Percentiles rank a stretch among this genome's conserved stretches.
These are phyloP conservation scores for Vaucheria bursata DNA, from an alignment of 352 stramenopile species.

Conservation along the genomic window DNA sequence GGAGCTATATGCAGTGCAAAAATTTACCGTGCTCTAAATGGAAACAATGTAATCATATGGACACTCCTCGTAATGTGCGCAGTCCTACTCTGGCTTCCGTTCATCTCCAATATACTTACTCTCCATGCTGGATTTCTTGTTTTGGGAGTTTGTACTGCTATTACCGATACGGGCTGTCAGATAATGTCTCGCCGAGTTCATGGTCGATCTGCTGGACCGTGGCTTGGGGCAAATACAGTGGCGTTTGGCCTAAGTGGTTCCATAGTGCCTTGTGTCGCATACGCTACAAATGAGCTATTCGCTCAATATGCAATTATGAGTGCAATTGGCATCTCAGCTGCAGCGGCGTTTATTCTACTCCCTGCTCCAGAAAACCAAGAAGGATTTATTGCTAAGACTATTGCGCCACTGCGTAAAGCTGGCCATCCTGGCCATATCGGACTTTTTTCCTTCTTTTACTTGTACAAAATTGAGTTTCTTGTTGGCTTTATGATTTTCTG, in stretches of 20 bases:
- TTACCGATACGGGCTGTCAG: conserved; percentile 51
- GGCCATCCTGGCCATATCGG: no score
- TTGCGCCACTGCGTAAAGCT: no score
- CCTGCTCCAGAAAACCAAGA: conserved; percentile 42
- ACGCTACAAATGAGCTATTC: conserved; percentile 41
- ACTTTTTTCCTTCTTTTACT: conserved; percentile 20
- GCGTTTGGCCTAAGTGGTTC: conserved; percentile 48
- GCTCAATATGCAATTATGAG: conserved; percentile 45
- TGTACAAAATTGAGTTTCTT: conserved; percentile 45
- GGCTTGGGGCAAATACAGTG: conserved; percentile 50
- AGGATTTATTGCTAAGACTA: conserved; percentile 16
- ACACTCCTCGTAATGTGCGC: conserved; percentile 15
- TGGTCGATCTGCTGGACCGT: conserved; percentile 45
- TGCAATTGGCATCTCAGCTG: conserved; percentile 16
- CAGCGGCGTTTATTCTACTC: conserved; percentile 28
- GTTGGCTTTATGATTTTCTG: conserved; percentile 50
- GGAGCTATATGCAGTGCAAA: conserved; percentile 39
- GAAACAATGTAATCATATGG: conserved; percentile 46
- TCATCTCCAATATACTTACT: conserved; percentile 8
- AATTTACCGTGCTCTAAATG: conserved; percentile 32
- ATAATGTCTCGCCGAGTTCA: conserved; percentile 52
- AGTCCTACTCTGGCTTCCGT: conserved; percentile 46
- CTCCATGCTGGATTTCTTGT: conserved; percentile 45
- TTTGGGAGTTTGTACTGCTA: conserved; percentile 46
- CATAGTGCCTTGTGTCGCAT: conserved; percentile 44